A percentile compares a stretch with the other conserved stretches of the same genome.
Conservation (phyloP, 345 rosid species). For the Hibiscus trionum region DNA sequence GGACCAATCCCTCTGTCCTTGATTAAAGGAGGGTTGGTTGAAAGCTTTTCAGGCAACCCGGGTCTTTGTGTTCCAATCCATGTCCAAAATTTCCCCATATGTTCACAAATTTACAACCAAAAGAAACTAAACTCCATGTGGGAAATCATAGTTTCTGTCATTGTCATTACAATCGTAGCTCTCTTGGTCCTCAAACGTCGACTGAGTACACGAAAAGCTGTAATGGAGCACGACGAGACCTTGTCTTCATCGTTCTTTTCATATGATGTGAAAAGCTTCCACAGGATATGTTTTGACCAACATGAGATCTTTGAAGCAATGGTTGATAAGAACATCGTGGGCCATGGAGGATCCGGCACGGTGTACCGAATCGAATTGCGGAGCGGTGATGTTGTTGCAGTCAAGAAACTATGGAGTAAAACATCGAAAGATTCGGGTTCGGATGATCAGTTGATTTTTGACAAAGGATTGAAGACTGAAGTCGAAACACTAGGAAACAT, state of each 20-base stretch:
- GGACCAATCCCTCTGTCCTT: constrained; percentile 74
- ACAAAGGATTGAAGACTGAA: constrained; percentile 68
- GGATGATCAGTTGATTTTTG: constrained; percentile 39
- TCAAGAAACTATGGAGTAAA: constrained; percentile 71
- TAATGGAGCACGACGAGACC: constrained; percentile 51
- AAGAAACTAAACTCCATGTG: constrained; percentile 51
- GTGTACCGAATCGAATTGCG: constrained; percentile 61
- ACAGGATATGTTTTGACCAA: constrained; percentile 60
- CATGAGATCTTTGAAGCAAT: constrained; percentile 64
- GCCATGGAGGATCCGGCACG: constrained; percentile 80
- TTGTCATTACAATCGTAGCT: constrained; percentile 43
- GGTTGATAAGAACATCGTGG: constrained; percentile 77
- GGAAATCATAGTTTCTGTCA: constrained; percentile 49
- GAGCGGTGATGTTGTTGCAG: constrained; percentile 71
- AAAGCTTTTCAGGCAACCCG: constrained; percentile 80
- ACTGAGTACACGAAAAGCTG: constrained; percentile 37
- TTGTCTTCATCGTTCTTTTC: constrained; percentile 55
- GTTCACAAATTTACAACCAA: constrained; percentile 36
- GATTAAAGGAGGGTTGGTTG: constrained; percentile 63
- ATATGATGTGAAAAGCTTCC: constrained; percentile 78
- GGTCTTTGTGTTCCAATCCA: constrained; percentile 63
- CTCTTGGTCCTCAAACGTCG: constrained; percentile 54
- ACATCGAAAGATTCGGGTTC: constrained; percentile 43
- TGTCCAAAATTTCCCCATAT: constrained; percentile 44
- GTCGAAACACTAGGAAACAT: constrained; percentile 81